A percentile compares a stretch with the other conserved stretches of the same genome.
Conservation (phyloP, 805 yeast genomes). For the Wickerhamomyces ciferrii region DNA sequence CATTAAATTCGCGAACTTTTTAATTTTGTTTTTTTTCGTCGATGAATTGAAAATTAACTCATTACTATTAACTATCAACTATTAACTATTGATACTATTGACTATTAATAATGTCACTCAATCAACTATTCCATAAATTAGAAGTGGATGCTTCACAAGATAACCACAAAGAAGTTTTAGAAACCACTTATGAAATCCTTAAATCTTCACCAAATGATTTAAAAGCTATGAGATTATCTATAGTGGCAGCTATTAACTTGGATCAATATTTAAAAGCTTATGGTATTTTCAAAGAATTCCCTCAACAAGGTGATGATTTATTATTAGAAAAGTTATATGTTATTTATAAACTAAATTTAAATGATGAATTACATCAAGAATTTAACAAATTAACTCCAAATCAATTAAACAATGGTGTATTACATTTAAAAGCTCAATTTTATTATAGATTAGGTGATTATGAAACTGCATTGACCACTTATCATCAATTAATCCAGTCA, state of each 20-base stretch:
- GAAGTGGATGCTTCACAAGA: conserved; percentile 16
- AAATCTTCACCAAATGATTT: conserved; percentile 21
- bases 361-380: conserved; percentile 27
- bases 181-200: conserved; percentile 19
- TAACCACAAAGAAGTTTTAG: conserved; percentile 18
- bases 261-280: conserved; percentile 55
- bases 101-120: conserved; percentile 15
- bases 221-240: conserved; percentile 36
- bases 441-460: conserved; percentile 46
- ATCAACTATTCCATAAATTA: conserved; percentile 20
- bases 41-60: no score
- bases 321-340: conserved; percentile 56
- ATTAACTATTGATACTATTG: neutral
- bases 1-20: no score
- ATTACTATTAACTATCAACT: no score
- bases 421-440: conserved; percentile 49
- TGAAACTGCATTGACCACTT: conserved; percentile 44
- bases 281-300: conserved; percentile 33
- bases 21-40: no score
- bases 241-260: conserved; percentile 59
- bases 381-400: no score
- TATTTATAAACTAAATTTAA: conserved; percentile 48
- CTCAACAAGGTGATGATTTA: conserved; percentile 28
- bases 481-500: conserved; percentile 37
- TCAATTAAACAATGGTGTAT: conserved; percentile 30